These are phyloP conservation scores for Trametes hirsuta DNA, from an alignment of 1,284 basidiomycete species.

Conservation along the genomic window DNA sequence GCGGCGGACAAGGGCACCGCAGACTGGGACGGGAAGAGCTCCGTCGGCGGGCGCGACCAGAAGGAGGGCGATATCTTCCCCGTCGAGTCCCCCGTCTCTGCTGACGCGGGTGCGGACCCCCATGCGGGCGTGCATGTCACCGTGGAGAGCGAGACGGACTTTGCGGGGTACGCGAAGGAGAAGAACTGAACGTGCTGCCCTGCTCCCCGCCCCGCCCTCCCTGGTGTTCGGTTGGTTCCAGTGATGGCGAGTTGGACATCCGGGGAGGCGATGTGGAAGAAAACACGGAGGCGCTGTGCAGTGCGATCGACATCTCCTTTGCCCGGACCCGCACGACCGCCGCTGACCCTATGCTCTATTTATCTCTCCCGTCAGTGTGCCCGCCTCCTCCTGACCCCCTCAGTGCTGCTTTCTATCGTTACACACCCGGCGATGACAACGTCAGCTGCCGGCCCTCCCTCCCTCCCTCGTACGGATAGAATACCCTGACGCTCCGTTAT, in stretches of 20 bases:
- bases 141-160: slow-evolving; percentile 38
- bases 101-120: slow-evolving; percentile 2
- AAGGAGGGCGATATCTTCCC: slow-evolving; percentile 37
- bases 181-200: slow-evolving; percentile 17
- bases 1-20: slow-evolving; percentile 58
- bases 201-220: too few species aligned
- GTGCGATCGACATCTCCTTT: background rate
- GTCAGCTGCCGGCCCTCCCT: background rate
- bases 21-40: slow-evolving; percentile 56
- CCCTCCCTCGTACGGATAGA: background rate
- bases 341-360: background rate
- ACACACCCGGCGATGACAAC: background rate
- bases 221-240: background rate
- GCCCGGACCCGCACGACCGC: background rate
- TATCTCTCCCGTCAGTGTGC: background rate
- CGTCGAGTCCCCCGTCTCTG: slow-evolving; percentile 24
- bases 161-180: slow-evolving; percentile 19
- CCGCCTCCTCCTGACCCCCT: too few species aligned
- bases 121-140: slow-evolving; percentile 38
- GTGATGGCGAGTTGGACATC: too few species aligned
- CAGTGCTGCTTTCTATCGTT: background rate
- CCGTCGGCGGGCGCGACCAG: slow-evolving; percentile 54
- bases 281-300: too few species aligned
- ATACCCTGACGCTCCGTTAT: background rate
- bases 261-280: too few species aligned